Conservation (phyloP, 768 basidiomycete species). For the Collybia nuda region DNA sequence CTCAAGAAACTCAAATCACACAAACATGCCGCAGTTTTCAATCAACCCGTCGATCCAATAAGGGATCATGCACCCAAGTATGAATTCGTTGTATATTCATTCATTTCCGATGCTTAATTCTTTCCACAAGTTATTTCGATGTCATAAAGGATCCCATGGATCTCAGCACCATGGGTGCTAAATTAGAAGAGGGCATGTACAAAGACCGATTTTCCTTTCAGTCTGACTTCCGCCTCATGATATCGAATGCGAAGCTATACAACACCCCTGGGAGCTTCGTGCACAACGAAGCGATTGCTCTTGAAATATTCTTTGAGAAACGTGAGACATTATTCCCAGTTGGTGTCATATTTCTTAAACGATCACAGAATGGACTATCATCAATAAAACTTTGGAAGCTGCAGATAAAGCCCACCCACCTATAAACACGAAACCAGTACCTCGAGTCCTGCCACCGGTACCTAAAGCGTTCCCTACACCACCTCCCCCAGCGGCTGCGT, state of each 20-base stretch:
- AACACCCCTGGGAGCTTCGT: constrained; percentile 73
- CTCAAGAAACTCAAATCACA: constrained; percentile 78
- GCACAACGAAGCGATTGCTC: constrained; percentile 68
- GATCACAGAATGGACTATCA: constrained; percentile 79
- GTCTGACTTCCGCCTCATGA: constrained; percentile 85
- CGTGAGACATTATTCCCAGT: constrained; percentile 45
- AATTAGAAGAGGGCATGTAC: constrained; percentile 86
- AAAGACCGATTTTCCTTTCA: constrained; percentile 81
- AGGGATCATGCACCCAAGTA: constrained; percentile 89
- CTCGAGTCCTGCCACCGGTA: constrained; percentile 36
- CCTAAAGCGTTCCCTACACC: constrained; percentile 34
- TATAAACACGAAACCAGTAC: constrained; percentile 18
- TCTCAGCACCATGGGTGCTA: constrained; percentile 82
- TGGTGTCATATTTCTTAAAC: background rate
- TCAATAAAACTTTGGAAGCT: constrained; percentile 78
- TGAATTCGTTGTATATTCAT: constrained; percentile 19
- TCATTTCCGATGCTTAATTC: constrained; percentile 9
- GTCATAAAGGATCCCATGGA: constrained; percentile 95
- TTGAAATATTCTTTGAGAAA: constrained; percentile 86
- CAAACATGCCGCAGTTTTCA: constrained; percentile 74
- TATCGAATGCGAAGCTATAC: constrained; percentile 84
- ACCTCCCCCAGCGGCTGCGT: constrained; percentile 16
- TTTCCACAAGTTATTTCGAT: constrained; percentile 72
- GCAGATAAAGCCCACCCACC: constrained; percentile 47
- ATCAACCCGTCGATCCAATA: constrained; percentile 94